A percentile compares a stretch with the other conserved stretches of the same genome.
phyloP scores from a whole-genome alignment of 108 stramenopile genomes.

The Heterococcus sp. region DNA sequence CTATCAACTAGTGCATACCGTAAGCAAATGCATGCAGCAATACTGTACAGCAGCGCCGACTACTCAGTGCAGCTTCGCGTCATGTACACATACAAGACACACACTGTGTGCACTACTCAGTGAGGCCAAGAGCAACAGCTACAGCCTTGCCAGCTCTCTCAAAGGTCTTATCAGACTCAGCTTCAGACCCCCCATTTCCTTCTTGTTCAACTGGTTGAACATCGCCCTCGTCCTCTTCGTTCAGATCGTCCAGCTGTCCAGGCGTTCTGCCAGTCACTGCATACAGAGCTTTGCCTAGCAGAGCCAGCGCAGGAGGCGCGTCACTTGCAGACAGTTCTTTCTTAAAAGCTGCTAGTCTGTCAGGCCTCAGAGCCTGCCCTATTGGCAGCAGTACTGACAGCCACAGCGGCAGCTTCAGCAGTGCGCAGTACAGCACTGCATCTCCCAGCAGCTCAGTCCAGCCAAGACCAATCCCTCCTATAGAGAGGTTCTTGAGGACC shows the following conservation, averaged over 20 bases:
- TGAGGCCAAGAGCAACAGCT: background rate
- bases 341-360: background rate
- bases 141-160: background rate
- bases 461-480: background rate
- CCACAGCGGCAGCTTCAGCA: slow-evolving; percentile 39
- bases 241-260: background rate
- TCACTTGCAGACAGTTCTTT: background rate
- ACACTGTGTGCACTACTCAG: no score
- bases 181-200: background rate
- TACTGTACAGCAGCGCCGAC: no score
- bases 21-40: no score
- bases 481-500: slow-evolving; percentile 31
- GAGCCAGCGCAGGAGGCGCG: background rate
- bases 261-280: background rate
- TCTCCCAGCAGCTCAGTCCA: slow-evolving; percentile 33
- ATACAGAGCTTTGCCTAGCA: background rate
- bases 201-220: background rate
- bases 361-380: background rate
- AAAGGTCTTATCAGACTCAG: background rate
- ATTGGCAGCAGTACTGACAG: slow-evolving; percentile 2
- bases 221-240: background rate
- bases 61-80: no score
- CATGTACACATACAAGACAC: no score
- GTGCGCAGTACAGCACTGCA: slow-evolving; percentile 8
- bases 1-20: no score